Percentiles rank a stretch among this genome's conserved stretches.
These are phyloP conservation scores for Globisporangium ultimum DNA, from an alignment of 352 stramenopile species.

Conservation along the genomic window DNA sequence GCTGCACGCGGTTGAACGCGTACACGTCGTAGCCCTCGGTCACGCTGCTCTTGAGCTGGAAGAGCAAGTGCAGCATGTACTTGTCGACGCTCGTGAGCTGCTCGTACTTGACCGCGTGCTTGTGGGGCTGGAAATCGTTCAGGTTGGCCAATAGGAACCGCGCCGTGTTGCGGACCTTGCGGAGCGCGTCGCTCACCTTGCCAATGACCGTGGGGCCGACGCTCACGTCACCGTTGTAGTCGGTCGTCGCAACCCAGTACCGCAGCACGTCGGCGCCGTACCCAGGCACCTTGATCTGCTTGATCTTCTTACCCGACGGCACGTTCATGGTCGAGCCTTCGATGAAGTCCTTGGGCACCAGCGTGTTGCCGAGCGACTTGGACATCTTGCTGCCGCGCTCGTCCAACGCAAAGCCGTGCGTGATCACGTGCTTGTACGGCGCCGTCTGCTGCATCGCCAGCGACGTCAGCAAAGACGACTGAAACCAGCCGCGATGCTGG, in stretches of 20 bases:
- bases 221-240: slow-evolving; percentile 96
- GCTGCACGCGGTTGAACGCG: slow-evolving; percentile 91
- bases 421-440: slow-evolving; percentile 97
- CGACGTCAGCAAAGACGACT: slow-evolving; percentile 96
- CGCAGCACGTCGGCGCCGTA: slow-evolving; percentile 97
- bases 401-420: slow-evolving; percentile 98
- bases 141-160: slow-evolving; percentile 97
- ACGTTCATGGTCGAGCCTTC: slow-evolving; percentile 73
- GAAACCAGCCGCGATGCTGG: slow-evolving; percentile 99
- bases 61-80: slow-evolving; percentile 94
- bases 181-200: slow-evolving; percentile 77
- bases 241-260: slow-evolving; percentile 96
- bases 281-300: slow-evolving; percentile 68
- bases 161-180: slow-evolving; percentile 95
- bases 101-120: slow-evolving; percentile 83
- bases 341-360: slow-evolving; percentile 95
- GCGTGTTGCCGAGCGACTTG: slow-evolving; percentile 97
- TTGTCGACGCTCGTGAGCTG: slow-evolving; percentile 92
- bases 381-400: slow-evolving; percentile 99
- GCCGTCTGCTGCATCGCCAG: slow-evolving; percentile 76
- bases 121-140: slow-evolving; percentile 88
- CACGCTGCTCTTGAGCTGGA: slow-evolving; percentile 76
- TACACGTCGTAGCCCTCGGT: slow-evolving; percentile 81
- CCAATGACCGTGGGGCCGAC: slow-evolving; percentile 91
- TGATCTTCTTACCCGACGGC: slow-evolving; percentile 70